phyloP scores from a whole-genome alignment of 441 rosid genomes.

The California macrophylla region DNA sequence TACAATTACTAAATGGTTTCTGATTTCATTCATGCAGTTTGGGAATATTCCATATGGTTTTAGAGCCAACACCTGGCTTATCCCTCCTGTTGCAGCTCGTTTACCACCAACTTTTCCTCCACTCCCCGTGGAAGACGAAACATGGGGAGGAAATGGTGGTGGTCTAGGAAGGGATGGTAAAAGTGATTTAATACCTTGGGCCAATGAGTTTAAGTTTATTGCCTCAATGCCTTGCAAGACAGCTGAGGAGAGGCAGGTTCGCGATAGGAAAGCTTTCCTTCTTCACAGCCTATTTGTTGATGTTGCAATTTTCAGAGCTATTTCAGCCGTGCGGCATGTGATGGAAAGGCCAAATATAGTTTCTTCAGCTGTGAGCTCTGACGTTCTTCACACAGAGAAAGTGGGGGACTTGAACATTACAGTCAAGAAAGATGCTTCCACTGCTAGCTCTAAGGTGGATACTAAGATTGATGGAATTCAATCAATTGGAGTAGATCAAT shows the following conservation, averaged over 20 bases:
- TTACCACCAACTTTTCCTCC: conserved; percentile 50
- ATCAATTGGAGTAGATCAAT: conserved; percentile 47
- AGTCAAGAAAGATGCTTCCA: conserved; percentile 52
- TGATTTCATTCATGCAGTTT: conserved; percentile 37
- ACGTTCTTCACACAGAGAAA: conserved; percentile 37
- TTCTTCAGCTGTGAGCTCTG: conserved; percentile 24
- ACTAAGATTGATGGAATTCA: conserved; percentile 56
- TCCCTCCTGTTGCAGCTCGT: conserved; percentile 60
- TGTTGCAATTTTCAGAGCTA: conserved; percentile 55
- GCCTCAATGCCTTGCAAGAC: conserved; percentile 78
- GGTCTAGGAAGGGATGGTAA: conserved; percentile 51
- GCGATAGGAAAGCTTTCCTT: conserved; percentile 66
- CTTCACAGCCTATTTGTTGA: conserved; percentile 70
- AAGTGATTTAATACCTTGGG: conserved; percentile 56
- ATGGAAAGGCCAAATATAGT: conserved; percentile 31
- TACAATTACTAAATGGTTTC: not conserved
- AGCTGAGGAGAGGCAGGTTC: conserved; percentile 69
- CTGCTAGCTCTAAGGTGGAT: conserved; percentile 55
- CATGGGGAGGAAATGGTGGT: conserved; percentile 75
- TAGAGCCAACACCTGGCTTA: conserved; percentile 74
- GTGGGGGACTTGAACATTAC: conserved; percentile 47
- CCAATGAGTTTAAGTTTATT: conserved; percentile 55
- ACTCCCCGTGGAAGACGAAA: conserved; percentile 63
- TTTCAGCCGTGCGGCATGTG: conserved; percentile 36
- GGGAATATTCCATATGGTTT: conserved; percentile 76